Percentiles rank a stretch among this genome's conserved stretches.
Conservation (phyloP, 768 basidiomycete species). For the Russula sp. region DNA sequence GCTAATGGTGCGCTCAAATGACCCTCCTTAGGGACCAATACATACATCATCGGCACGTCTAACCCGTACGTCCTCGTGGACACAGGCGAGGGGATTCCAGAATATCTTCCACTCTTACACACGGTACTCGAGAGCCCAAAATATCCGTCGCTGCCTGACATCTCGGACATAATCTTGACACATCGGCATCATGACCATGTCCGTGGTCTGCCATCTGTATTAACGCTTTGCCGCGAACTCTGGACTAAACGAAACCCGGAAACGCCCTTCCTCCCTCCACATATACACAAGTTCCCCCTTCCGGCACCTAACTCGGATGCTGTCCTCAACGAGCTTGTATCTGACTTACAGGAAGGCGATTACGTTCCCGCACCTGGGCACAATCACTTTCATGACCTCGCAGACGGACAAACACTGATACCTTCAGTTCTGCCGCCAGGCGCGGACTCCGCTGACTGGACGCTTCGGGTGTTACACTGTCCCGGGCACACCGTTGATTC, state of each 20-base stretch:
- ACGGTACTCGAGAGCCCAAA: conserved; percentile 45
- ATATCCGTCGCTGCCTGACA: conserved; percentile 42
- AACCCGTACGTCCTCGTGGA: conserved; percentile 79
- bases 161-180: conserved; percentile 88
- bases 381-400: conserved; percentile 49
- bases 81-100: conserved; percentile 67
- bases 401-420: conserved; percentile 47
- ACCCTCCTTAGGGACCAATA: conserved; percentile 66
- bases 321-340: conserved; percentile 37
- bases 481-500: conserved; percentile 93
- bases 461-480: conserved; percentile 67
- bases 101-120: conserved; percentile 63
- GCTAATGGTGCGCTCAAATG: not conserved
- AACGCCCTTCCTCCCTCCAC: conserved; percentile 54
- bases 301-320: conserved; percentile 30
- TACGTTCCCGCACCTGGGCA: conserved; percentile 43
- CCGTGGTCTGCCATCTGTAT: conserved; percentile 65
- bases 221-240: conserved; percentile 55
- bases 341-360: conserved; percentile 38
- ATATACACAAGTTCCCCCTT: conserved; percentile 67
- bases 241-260: conserved; percentile 44
- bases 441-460: conserved; percentile 22
- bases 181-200: conserved; percentile 90
- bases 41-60: conserved; percentile 68
- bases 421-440: conserved; percentile 28